Conservation (phyloP, 1,284 basidiomycete species). For the Neotropicomus parvogracilis region DNA sequence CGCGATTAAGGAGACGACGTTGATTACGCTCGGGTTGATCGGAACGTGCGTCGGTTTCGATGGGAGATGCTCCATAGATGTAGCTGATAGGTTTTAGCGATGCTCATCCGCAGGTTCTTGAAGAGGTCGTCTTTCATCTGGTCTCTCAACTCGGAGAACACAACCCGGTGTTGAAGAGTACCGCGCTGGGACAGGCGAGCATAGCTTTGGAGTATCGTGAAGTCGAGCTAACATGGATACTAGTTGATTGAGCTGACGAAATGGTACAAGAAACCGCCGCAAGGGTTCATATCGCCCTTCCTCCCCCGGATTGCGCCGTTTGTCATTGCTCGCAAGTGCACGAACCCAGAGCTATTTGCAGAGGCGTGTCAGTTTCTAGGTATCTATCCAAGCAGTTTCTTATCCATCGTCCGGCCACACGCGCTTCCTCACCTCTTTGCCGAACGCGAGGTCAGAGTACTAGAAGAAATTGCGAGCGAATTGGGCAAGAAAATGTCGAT, state of each 20-base stretch:
- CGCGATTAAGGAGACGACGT: slow-evolving; percentile 54
- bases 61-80: neutral
- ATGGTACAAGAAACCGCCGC: slow-evolving; percentile 61
- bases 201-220: slow-evolving; percentile 1
- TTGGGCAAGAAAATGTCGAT: slow-evolving; percentile 46
- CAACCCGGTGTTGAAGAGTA: slow-evolving; percentile 66
- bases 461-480: slow-evolving; percentile 44
- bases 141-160: slow-evolving; percentile 65
- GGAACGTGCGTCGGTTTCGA: slow-evolving; percentile 50
- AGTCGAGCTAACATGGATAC: slow-evolving; percentile 11
- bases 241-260: slow-evolving; percentile 63
- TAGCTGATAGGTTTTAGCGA: slow-evolving; percentile 37
- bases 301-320: slow-evolving; percentile 67
- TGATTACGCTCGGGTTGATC: slow-evolving; percentile 57
- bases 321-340: slow-evolving; percentile 56
- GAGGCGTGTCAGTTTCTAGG: slow-evolving; percentile 66
- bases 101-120: slow-evolving; percentile 49
- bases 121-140: slow-evolving; percentile 60
- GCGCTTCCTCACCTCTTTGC: slow-evolving; percentile 74
- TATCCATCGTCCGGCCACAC: slow-evolving; percentile 60
- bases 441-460: slow-evolving; percentile 50
- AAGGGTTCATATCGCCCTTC: slow-evolving; percentile 68
- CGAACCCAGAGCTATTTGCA: slow-evolving; percentile 54
- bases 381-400: slow-evolving; percentile 56
- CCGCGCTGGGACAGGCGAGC: slow-evolving; percentile 60